Evolutionary conservation across 805 yeast species (phyloP).

Genomic region (Pichia scutulata): DNA sequence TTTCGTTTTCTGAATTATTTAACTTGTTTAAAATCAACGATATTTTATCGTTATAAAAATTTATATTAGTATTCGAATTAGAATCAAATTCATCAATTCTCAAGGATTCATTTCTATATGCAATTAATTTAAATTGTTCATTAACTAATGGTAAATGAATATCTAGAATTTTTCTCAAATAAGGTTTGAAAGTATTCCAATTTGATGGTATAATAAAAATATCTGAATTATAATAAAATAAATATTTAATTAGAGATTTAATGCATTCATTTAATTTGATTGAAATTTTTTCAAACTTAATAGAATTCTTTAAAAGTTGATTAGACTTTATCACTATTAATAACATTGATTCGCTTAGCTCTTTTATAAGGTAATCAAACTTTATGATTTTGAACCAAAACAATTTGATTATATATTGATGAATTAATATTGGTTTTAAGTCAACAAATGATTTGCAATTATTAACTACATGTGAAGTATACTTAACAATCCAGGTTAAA

Average conservation of each 20-base stretch:
- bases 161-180: constrained; percentile 36
- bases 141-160: constrained; percentile 25
- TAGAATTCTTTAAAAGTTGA: constrained; percentile 14
- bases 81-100: constrained; percentile 38
- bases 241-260: constrained; percentile 31
- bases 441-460: constrained; percentile 11
- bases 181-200: constrained; percentile 49
- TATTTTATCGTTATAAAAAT: constrained; percentile 11
- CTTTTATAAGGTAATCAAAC: constrained; percentile 53
- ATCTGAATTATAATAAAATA: constrained; percentile 46
- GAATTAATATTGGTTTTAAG: constrained; percentile 22
- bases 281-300: constrained; percentile 13
- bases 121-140: constrained; percentile 51
- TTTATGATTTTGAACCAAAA: constrained; percentile 66
- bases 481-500: constrained; percentile 54
- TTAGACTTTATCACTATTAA: constrained; percentile 16
- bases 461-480: constrained; percentile 30
- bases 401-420: constrained; percentile 46
- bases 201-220: constrained; percentile 55
- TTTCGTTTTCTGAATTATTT: constrained; percentile 19
- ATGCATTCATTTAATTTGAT: constrained; percentile 16
- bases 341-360: constrained; percentile 53
- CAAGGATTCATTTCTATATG: constrained; percentile 64
- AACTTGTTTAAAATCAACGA: constrained; percentile 21
- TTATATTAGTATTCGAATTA: not conserved